Percentiles rank a stretch among this genome's conserved stretches.
Evolutionary conservation across 345 rosid species (phyloP).

Genomic region (Triadica sebifera): DNA sequence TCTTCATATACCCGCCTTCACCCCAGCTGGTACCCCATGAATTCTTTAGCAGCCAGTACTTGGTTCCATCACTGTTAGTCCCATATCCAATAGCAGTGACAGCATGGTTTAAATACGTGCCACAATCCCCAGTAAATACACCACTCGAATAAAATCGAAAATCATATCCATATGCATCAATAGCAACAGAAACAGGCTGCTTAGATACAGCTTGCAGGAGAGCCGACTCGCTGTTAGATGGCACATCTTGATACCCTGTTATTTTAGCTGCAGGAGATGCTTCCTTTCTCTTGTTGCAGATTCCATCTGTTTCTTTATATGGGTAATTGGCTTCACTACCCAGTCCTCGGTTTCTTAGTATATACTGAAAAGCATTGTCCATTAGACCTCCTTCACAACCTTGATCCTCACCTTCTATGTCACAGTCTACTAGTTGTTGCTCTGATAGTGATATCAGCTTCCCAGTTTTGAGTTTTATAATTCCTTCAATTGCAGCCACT

Average conservation of each 20-base stretch:
- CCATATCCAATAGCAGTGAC: constrained; percentile 62
- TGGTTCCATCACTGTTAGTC: constrained; percentile 30
- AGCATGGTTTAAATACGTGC: constrained; percentile 39
- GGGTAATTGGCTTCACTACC: constrained; percentile 44
- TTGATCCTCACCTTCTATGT: constrained; percentile 14
- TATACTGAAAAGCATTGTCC: constrained; percentile 43
- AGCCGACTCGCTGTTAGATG: constrained; percentile 40
- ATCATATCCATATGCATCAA: constrained; percentile 27
- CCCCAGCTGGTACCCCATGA: constrained; percentile 66
- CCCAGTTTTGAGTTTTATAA: constrained; percentile 38
- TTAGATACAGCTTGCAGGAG: constrained; percentile 45
- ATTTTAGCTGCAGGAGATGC: constrained; percentile 23
- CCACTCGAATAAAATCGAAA: constrained; percentile 46
- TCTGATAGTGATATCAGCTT: constrained; percentile 53
- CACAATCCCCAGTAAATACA: constrained; percentile 42
- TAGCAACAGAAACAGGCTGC: constrained; percentile 53
- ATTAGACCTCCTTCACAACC: constrained; percentile 49
- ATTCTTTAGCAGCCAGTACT: constrained; percentile 61
- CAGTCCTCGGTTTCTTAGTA: constrained; percentile 41
- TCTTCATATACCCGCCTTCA: constrained; percentile 52
- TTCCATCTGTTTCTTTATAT: constrained; percentile 33
- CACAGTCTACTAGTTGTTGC: constrained; percentile 60
- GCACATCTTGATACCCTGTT: constrained; percentile 39
- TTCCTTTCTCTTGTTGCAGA: constrained; percentile 25
- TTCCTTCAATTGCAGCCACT: constrained; percentile 57